Evolutionary conservation across 495 filamentous ascomycete genomes (phyloP), one percentile per base, ranked within the genome.

Genomic region (Penicillium paxilli): DNA sequence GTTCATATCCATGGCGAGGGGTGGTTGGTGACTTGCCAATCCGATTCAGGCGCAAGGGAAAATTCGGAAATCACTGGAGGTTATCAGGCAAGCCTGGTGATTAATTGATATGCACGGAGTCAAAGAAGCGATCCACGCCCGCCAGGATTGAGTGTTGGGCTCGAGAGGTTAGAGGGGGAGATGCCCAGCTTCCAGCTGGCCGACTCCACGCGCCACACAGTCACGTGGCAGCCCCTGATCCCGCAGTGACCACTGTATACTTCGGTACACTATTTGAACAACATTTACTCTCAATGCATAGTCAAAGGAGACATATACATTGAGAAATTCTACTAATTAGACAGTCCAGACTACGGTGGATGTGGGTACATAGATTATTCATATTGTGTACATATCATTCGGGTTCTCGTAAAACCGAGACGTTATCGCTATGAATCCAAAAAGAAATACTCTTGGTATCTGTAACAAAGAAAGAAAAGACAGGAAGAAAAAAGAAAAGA

Each of bases 1-100:
- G 65, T 81, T 81, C 70, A 96, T 82, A 81, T 98, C 91, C 92
- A 96, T 96, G 67, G 65, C 63, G 66, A 62, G 55, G 48, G 48
- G 49, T 45, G 55, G 51, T 30, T 41, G 48, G 49, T 45, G 55
- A 52, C 35, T 41, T 35, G 47, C 51, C 53, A 52, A 59, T 52
- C 54, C 51, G 45, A 50, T 52, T 32, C n/a, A 47, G 51, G 52
- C 32, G 47, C 30, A 57, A 48, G 44, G 20, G 49, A 16, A 60
- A 49, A 40, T 30, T 38, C 41, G 20, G 10, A 26, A n/a, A 12
- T 44, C 28, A 25, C 30, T 16, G n/a, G 38, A n/a, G 16, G 22
- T 55, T 33, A 41, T 9, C 38, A 42, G 47, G 17, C 32, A 49
- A 54, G 16, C 35, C 14, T 22, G n/a, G 32, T 40, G 33, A 42